Conservation (phyloP, 208 protist species). For the Naegleria gruberi region DNA sequence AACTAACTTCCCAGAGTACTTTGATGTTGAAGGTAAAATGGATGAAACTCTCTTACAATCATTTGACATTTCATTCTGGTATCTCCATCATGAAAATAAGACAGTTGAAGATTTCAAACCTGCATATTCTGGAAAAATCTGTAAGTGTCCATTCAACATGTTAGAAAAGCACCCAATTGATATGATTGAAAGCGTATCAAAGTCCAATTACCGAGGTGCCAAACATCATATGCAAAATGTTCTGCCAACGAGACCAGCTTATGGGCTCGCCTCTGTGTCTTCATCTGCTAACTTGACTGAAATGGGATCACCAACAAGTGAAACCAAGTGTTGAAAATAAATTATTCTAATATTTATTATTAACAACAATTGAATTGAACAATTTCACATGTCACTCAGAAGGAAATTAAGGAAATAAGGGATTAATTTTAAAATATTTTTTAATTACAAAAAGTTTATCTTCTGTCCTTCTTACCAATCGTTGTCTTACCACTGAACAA, state of each 20-base stretch:
- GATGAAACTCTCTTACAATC: not conserved
- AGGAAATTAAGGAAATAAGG: too few species aligned
- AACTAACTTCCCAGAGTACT: not conserved
- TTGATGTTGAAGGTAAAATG: not conserved
- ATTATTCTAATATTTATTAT: not conserved
- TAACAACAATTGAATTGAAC: too few species aligned
- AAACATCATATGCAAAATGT: not conserved
- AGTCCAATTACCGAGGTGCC: not conserved
- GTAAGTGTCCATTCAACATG: not conserved
- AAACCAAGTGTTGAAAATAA: not conserved
- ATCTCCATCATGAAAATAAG: not conserved
- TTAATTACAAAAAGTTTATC: constrained; percentile 63
- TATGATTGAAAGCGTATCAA: not conserved
- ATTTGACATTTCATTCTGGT: not conserved
- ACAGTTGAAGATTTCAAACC: not conserved
- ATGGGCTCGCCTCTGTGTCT: not conserved
- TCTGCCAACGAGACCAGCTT: not conserved
- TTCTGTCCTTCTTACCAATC: constrained; percentile 59
- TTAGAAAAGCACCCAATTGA: not conserved
- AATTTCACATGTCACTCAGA: too few species aligned
- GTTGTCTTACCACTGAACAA: constrained; percentile 94
- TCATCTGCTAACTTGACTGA: too few species aligned
- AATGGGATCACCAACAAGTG: not conserved
- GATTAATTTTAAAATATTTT: too few species aligned
- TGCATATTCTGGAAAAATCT: not conserved